These are phyloP conservation scores for Calocybe indica DNA, from an alignment of 768 basidiomycete genomes.

Conservation along the genomic window DNA sequence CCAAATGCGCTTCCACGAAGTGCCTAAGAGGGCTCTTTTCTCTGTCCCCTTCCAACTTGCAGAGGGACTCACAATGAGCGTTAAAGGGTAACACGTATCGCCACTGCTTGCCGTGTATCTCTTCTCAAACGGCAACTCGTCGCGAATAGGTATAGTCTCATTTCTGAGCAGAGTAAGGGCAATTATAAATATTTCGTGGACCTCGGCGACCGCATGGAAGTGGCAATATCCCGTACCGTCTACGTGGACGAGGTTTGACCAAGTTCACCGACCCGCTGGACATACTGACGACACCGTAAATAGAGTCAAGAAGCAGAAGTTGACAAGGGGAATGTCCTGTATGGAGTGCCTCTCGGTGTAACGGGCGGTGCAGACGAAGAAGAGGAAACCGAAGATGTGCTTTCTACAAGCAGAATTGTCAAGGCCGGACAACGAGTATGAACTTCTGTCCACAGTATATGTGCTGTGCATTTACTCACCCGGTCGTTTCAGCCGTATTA, in stretches of 20 bases:
- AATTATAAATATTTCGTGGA: slow-evolving; percentile 79
- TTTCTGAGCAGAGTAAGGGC: slow-evolving; percentile 86
- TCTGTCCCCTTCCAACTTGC: slow-evolving; percentile 78
- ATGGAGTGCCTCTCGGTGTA: slow-evolving; percentile 34
- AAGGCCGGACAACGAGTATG: slow-evolving; percentile 47
- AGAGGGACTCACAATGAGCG: slow-evolving; percentile 65
- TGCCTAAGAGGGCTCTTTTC: slow-evolving; percentile 79
- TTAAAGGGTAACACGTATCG: slow-evolving; percentile 61
- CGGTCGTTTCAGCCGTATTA: slow-evolving; percentile 61
- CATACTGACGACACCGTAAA: background rate
- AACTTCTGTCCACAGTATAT: background rate
- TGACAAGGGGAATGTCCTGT: slow-evolving; percentile 38
- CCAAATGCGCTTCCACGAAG: slow-evolving; percentile 79
- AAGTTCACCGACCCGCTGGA: background rate
- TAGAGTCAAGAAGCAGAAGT: slow-evolving; percentile 42
- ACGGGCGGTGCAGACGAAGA: slow-evolving; percentile 30
- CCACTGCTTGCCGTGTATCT: background rate
- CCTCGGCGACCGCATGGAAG: slow-evolving; percentile 70
- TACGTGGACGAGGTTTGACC: slow-evolving; percentile 70
- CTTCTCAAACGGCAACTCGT: background rate
- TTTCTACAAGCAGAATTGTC: slow-evolving; percentile 36
- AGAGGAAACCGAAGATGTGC: slow-evolving; percentile 33
- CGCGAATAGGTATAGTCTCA: slow-evolving; percentile 67
- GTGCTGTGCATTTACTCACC: background rate
- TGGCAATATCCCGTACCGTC: slow-evolving; percentile 60